Conservation (phyloP, 192 early-diverging fungal genomes). For the Gaertneriomyces sp. region DNA sequence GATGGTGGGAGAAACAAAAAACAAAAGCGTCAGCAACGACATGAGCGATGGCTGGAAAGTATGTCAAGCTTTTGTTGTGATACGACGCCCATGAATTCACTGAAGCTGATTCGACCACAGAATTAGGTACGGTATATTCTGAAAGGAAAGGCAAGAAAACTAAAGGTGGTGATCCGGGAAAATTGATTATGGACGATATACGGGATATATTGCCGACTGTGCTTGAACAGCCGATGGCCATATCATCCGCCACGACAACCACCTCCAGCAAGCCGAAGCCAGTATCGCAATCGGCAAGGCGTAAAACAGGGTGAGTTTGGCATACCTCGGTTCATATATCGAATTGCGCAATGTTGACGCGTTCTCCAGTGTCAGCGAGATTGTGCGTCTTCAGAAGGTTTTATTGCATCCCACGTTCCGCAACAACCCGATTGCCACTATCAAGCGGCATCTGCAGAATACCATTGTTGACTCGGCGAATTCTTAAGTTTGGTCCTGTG, state of each 20-base stretch:
- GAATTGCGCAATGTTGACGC: background rate
- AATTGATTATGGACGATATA: constrained; percentile 6
- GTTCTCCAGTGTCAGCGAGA: constrained; percentile 54
- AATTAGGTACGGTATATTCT: constrained; percentile 15
- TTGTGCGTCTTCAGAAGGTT: constrained; percentile 69
- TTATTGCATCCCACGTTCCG: constrained; percentile 69
- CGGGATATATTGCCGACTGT: constrained; percentile 13
- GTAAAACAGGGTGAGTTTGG: constrained; percentile 54
- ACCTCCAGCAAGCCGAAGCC: background rate
- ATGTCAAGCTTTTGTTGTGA: background rate
- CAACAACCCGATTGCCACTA: constrained; percentile 65
- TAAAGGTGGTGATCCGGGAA: background rate
- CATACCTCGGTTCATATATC: background rate
- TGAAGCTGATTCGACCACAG: background rate
- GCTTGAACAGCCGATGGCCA: background rate
- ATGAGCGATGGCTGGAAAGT: constrained; percentile 33
- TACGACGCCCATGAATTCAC: background rate
- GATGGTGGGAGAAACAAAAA: constrained; percentile 6
- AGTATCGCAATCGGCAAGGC: constrained; percentile 49
- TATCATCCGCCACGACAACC: background rate
- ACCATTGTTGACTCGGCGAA: constrained; percentile 33
- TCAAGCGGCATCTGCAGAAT: constrained; percentile 72
- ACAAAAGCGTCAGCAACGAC: constrained; percentile 24
- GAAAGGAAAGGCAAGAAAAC: constrained; percentile 4
- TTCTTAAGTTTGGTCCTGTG: too few species aligned